Evolutionary conservation across 83 land plant genomes (phyloP).

Genomic region (Larix sibirica): DNA sequence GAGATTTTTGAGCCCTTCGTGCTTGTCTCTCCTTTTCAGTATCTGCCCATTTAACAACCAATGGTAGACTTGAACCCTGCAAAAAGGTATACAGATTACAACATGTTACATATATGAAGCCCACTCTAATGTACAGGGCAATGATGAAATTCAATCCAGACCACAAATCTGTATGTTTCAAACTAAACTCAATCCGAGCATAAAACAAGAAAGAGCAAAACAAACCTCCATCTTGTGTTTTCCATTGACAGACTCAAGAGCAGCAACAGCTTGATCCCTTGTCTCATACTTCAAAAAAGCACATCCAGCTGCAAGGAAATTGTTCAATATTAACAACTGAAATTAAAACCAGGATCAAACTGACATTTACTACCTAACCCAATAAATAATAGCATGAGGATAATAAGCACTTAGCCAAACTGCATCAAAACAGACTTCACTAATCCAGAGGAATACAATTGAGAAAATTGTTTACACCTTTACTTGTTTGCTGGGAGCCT

Average conservation of each 20-base stretch:
- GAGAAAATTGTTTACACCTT: constrained; percentile 49
- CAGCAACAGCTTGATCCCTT: constrained; percentile 93
- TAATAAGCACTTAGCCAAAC: neutral
- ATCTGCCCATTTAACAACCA: constrained; percentile 99
- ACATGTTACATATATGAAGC: neutral
- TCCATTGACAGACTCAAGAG: constrained; percentile 89
- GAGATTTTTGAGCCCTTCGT: constrained; percentile 84
- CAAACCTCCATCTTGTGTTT: constrained; percentile 94
- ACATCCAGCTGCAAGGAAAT: constrained; percentile 61
- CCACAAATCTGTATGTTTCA: neutral
- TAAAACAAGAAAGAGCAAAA: neutral
- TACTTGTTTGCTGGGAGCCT: constrained; percentile 93
- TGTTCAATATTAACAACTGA: constrained; percentile 10
- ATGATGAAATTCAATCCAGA: neutral
- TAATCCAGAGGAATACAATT: neutral
- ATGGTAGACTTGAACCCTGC: constrained; percentile 87
- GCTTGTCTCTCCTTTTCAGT: constrained; percentile 98
- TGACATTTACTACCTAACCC: neutral
- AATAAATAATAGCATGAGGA: neutral
- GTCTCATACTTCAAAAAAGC: constrained; percentile 96
- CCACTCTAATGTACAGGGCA: neutral
- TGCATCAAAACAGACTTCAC: constrained; percentile 1
- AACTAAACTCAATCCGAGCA: neutral
- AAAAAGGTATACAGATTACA: neutral
- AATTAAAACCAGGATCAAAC: neutral